phyloP scores from a whole-genome alignment of 2,329 filamentous ascomycete genomes.

The Fusarium sp. region DNA sequence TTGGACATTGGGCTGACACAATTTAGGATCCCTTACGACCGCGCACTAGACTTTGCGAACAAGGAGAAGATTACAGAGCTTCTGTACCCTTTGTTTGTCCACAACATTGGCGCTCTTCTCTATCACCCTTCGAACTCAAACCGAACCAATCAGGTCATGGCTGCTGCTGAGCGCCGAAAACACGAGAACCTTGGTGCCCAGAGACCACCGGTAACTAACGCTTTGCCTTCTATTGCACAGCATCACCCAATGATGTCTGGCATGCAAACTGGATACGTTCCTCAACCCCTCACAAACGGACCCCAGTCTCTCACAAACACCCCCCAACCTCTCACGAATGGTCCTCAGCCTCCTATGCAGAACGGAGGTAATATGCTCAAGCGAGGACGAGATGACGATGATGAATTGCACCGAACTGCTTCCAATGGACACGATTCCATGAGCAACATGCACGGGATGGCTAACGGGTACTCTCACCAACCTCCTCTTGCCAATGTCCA shows the following conservation, averaged over 20 bases:
- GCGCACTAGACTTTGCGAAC: slow-evolving; percentile 98
- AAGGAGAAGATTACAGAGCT: slow-evolving; percentile 99
- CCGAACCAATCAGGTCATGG: slow-evolving; percentile 87
- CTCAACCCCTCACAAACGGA: slow-evolving; percentile 23
- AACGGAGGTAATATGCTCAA: slow-evolving; percentile 71
- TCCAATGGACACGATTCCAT: slow-evolving; percentile 79
- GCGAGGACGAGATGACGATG: slow-evolving; percentile 70
- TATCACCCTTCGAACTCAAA: slow-evolving; percentile 93
- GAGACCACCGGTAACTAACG: slow-evolving; percentile 67
- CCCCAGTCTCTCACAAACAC: slow-evolving; percentile 36
- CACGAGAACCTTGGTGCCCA: slow-evolving; percentile 71
- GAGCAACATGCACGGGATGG: slow-evolving; percentile 68
- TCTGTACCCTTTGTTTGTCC: slow-evolving; percentile 94
- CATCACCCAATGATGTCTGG: slow-evolving; percentile 52
- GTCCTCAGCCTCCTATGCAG: slow-evolving; percentile 56
- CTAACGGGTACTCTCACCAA: slow-evolving; percentile 74
- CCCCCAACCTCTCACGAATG: slow-evolving; percentile 27
- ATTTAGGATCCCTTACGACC: slow-evolving; percentile 93
- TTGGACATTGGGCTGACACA: slow-evolving; percentile 44
- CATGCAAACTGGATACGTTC: slow-evolving; percentile 21
- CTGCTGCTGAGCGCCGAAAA: slow-evolving; percentile 83
- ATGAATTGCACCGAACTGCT: slow-evolving; percentile 67
- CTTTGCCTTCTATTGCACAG: slow-evolving; percentile 76
- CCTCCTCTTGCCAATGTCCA: slow-evolving; percentile 55
- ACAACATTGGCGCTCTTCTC: slow-evolving; percentile 93